A percentile compares a stretch with the other conserved stretches of the same genome.
These are phyloP conservation scores for Carex pumila DNA, from an alignment of 176 grass and related monocot genomes.

Conservation along the genomic window DNA sequence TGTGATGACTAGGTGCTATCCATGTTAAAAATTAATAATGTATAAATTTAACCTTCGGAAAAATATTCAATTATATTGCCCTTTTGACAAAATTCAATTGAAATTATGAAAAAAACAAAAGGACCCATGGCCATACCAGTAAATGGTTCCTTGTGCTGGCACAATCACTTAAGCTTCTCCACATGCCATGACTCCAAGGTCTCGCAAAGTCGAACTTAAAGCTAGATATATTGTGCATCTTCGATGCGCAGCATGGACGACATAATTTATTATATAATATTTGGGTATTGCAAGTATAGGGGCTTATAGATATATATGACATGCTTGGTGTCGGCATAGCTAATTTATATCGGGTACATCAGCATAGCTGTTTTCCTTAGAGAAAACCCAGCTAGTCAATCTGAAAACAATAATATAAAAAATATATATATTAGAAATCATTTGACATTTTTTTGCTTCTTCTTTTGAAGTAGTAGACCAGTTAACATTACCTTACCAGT, in stretches of 20 bases:
- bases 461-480: background rate
- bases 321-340: constrained; percentile 44
- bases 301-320: constrained; percentile 14
- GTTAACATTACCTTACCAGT: background rate
- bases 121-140: constrained; percentile 35
- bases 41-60: background rate
- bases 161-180: constrained; percentile 43
- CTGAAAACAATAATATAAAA: constrained; percentile 7
- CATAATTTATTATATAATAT: constrained; percentile 27
- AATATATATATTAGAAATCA: background rate
- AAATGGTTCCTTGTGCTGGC: constrained; percentile 34
- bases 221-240: constrained; percentile 29
- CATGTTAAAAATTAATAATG: background rate
- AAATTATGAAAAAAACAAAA: background rate
- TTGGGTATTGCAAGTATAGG: constrained; percentile 25
- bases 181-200: constrained; percentile 33
- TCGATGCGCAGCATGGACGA: constrained; percentile 36
- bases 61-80: background rate
- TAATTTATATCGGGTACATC: constrained; percentile 17
- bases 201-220: constrained; percentile 41
- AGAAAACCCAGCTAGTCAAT: background rate
- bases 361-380: background rate
- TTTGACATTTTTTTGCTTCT: background rate
- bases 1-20: background rate
- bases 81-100: background rate